Percentiles rank a stretch among this genome's conserved stretches.
Evolutionary conservation across 306 rosid species (phyloP).

Genomic region (Spatholobus suberectus): DNA sequence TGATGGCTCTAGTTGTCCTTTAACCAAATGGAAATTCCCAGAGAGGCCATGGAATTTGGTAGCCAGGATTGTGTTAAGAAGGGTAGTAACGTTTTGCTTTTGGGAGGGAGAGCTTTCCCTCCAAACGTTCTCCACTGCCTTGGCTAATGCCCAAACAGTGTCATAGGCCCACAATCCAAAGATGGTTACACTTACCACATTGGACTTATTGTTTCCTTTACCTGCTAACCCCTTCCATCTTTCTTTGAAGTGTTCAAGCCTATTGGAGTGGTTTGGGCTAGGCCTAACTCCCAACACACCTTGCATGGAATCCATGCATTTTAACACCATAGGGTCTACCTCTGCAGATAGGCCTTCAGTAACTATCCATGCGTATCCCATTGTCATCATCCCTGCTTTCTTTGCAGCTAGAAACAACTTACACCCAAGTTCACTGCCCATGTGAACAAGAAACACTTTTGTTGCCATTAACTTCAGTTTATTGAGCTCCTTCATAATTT

Average conservation of each 20-base stretch:
- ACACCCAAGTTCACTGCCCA: background rate
- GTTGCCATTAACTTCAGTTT: background rate
- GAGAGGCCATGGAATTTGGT: background rate
- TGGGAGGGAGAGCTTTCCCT: background rate
- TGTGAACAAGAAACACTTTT: background rate
- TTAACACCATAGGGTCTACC: background rate
- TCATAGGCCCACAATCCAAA: slow-evolving; percentile 15
- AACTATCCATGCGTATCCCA: background rate
- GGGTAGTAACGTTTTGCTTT: background rate
- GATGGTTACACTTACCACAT: background rate
- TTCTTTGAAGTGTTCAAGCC: background rate
- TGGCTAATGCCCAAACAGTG: slow-evolving; percentile 8
- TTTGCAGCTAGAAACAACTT: background rate
- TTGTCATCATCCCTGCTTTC: background rate
- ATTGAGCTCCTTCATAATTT: background rate
- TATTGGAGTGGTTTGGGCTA: background rate
- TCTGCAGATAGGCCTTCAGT: background rate
- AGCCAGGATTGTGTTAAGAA: background rate
- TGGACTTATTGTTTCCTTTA: background rate
- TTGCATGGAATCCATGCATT: background rate
- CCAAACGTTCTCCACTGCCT: background rate
- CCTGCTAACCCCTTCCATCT: background rate
- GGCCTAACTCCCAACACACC: slow-evolving; percentile 8
- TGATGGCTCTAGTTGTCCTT: background rate
- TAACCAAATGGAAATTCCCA: background rate